Conservation (phyloP, 2,329 filamentous ascomycete species). For the Aspergillus vadensis region DNA sequence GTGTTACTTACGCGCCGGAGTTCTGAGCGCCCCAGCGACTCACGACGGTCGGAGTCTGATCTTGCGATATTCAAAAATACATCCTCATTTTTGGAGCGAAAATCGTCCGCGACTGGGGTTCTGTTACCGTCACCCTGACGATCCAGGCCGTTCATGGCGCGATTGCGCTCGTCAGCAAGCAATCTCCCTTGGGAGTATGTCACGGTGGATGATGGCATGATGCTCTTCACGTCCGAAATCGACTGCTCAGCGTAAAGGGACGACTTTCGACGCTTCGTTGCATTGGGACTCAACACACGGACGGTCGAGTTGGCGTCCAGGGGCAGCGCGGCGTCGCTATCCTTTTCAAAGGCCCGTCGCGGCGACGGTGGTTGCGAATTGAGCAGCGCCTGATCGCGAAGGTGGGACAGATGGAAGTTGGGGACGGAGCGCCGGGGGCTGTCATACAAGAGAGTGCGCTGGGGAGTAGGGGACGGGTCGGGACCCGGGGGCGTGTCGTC, state of each 20-base stretch:
- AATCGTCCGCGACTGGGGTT: constrained; percentile 40
- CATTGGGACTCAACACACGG: constrained; percentile 31
- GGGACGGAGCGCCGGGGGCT: constrained; percentile 34
- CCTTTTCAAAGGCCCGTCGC: constrained; percentile 16
- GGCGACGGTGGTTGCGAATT: constrained; percentile 20
- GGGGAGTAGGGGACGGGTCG: constrained; percentile 54
- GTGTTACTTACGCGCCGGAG: constrained; percentile 40
- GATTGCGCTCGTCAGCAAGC: constrained; percentile 29
- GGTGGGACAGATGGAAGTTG: constrained; percentile 25
- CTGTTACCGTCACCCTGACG: constrained; percentile 34
- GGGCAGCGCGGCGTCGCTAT: constrained; percentile 20
- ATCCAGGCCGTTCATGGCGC: constrained; percentile 28
- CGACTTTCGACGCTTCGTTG: constrained; percentile 31
- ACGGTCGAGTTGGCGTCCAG: constrained; percentile 30
- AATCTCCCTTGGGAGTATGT: constrained; percentile 33
- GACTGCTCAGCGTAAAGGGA: constrained; percentile 25
- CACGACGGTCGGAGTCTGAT: constrained; percentile 41
- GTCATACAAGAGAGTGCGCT: constrained; percentile 42
- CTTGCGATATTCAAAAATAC: constrained; percentile 51
- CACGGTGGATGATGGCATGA: constrained; percentile 36
- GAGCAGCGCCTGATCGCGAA: constrained; percentile 22
- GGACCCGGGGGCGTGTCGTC: constrained; percentile 54
- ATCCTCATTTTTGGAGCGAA: constrained; percentile 45
- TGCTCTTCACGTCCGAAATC: constrained; percentile 34
- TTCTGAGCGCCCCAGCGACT: constrained; percentile 41